phyloP scores from a whole-genome alignment of 225 moss, liverwort and hornwort species.

The Sphagnum tenellum region DNA sequence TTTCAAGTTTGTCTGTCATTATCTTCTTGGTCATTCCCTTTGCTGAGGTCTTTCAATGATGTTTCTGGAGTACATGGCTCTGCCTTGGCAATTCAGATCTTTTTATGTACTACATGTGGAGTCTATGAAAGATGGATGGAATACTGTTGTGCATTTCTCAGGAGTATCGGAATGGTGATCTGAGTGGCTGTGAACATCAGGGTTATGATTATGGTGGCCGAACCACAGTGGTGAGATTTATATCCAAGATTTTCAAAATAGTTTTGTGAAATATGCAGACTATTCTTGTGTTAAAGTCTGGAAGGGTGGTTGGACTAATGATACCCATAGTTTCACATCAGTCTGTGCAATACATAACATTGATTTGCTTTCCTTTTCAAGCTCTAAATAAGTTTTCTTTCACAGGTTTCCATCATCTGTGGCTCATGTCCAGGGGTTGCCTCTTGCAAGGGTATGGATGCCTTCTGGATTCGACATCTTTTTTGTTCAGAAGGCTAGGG shows the following conservation, averaged over 20 bases:
- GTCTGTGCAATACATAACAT: too few species aligned
- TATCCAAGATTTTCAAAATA: too few species aligned
- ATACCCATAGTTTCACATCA: too few species aligned
- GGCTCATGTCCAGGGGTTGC: conserved; percentile 18
- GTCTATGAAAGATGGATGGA: background rate
- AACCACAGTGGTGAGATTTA: conserved; percentile 37
- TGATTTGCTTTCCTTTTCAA: too few species aligned
- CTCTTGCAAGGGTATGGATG: conserved; percentile 46
- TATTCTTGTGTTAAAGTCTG: too few species aligned
- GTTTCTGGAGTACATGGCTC: background rate
- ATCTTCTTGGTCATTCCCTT: background rate
- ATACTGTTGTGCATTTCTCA: conserved; percentile 19
- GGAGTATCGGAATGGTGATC: conserved; percentile 77
- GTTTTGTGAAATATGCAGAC: too few species aligned
- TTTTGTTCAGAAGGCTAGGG: too few species aligned
- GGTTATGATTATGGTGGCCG: conserved; percentile 66
- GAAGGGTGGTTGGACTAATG: too few species aligned
- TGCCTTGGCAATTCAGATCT: background rate
- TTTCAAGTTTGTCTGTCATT: background rate
- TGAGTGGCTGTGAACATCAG: conserved; percentile 58
- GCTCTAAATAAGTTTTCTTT: conserved; percentile 10
- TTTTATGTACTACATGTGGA: background rate
- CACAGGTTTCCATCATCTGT: conserved; percentile 56
- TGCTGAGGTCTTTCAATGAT: background rate
- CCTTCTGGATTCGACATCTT: background rate